Conservation (phyloP, 208 protist species). For the Trypanosoma melophagium region DNA sequence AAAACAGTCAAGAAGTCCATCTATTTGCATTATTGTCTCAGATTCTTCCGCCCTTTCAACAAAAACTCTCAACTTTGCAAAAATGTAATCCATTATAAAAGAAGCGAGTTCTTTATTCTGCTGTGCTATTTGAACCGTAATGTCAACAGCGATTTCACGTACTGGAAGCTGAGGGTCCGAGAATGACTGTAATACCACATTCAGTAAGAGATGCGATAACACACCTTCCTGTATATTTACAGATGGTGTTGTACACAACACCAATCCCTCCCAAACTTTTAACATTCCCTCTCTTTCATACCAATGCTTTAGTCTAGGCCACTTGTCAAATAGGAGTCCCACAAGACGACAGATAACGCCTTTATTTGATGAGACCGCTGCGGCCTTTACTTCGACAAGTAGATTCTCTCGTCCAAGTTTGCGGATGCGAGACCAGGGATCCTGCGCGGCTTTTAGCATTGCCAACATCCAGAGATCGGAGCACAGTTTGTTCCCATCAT, state of each 20-base stretch:
- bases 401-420: slow-evolving; percentile 24
- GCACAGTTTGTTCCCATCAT: neutral
- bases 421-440: slow-evolving; percentile 66
- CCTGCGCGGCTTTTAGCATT: slow-evolving; percentile 61
- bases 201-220: slow-evolving; percentile 10
- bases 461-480: slow-evolving; percentile 34
- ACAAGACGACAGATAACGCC: neutral
- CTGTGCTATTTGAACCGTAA: slow-evolving; percentile 10
- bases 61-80: slow-evolving; percentile 14
- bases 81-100: slow-evolving; percentile 29
- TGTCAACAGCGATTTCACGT: slow-evolving; percentile 47
- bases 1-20: slow-evolving; percentile 24
- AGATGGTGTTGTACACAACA: neutral
- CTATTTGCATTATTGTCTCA: neutral
- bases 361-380: neutral
- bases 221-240: neutral
- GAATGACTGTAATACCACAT: slow-evolving; percentile 46
- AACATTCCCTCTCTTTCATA: slow-evolving; percentile 34
- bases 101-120: slow-evolving; percentile 19
- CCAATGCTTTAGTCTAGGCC: slow-evolving; percentile 18
- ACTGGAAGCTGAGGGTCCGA: slow-evolving; percentile 60
- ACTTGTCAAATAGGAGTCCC: slow-evolving; percentile 15
- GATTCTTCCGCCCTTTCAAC: neutral
- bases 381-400: neutral
- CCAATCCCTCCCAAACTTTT: slow-evolving; percentile 6